Evolutionary conservation across 345 rosid genomes (phyloP).

Genomic region (Schrenkiella parvula): DNA sequence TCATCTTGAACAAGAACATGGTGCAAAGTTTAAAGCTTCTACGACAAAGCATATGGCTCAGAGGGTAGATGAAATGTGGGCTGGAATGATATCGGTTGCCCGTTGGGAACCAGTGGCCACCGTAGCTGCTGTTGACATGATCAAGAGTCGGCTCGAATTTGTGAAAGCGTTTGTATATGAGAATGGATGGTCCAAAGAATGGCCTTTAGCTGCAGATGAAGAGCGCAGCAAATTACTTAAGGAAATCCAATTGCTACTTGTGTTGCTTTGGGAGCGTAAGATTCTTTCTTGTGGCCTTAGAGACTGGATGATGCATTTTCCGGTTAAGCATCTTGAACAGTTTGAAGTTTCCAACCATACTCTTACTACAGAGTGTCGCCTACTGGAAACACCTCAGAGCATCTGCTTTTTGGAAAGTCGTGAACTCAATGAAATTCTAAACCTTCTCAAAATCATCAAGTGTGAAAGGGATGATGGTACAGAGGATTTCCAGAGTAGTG

Average conservation of each 20-base stretch:
- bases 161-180: neutral
- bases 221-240: conserved; percentile 9
- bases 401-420: conserved; percentile 15
- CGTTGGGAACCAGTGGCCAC: conserved; percentile 18
- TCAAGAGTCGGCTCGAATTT: neutral
- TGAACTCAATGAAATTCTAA: conserved; percentile 11
- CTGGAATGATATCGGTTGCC: neutral
- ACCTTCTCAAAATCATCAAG: neutral
- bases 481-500: conserved; percentile 14
- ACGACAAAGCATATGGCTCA: neutral
- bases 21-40: neutral
- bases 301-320: conserved; percentile 6
- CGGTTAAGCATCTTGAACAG: neutral
- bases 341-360: neutral
- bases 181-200: conserved; percentile 25
- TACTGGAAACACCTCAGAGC: conserved; percentile 16
- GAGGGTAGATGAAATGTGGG: neutral
- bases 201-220: conserved; percentile 18
- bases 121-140: conserved; percentile 3
- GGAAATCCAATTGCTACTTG: conserved; percentile 5
- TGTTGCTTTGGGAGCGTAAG: neutral
- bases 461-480: conserved; percentile 23
- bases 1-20: conserved; percentile 14
- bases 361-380: neutral
- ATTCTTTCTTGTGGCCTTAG: conserved; percentile 4